Evolutionary conservation across 441 rosid species (phyloP).

Genomic region (Adansonia madagascariensis): DNA sequence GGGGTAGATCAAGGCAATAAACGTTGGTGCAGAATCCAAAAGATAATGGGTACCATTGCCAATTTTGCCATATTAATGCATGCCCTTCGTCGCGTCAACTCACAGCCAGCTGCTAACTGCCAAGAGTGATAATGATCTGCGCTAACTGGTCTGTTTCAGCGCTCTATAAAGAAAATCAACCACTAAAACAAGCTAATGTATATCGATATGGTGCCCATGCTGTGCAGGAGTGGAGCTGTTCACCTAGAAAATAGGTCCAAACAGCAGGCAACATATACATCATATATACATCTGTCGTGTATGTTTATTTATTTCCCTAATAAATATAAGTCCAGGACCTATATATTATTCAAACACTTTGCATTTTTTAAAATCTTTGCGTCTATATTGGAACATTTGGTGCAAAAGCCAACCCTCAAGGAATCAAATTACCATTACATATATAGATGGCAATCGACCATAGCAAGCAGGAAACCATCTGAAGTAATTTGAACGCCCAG

Average conservation of each 20-base stretch:
- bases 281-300: too few species aligned
- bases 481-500: too few species aligned
- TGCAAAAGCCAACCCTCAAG: too few species aligned
- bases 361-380: too few species aligned
- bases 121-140: neutral
- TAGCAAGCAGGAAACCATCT: too few species aligned
- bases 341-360: too few species aligned
- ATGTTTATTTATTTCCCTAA: neutral
- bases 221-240: conserved; percentile 4
- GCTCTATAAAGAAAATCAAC: neutral
- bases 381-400: too few species aligned
- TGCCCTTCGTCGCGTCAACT: neutral
- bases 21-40: neutral
- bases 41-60: neutral
- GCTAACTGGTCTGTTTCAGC: neutral
- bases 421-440: too few species aligned
- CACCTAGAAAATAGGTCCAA: too few species aligned
- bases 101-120: conserved; percentile 5
- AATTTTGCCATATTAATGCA: neutral
- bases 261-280: too few species aligned
- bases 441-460: too few species aligned
- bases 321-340: neutral
- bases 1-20: neutral
- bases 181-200: neutral
- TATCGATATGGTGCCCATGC: neutral